A percentile compares a stretch with the other conserved stretches of the same genome.
phyloP scores from a whole-genome alignment of 306 rosid genomes.

The Quercus engelmannii region DNA sequence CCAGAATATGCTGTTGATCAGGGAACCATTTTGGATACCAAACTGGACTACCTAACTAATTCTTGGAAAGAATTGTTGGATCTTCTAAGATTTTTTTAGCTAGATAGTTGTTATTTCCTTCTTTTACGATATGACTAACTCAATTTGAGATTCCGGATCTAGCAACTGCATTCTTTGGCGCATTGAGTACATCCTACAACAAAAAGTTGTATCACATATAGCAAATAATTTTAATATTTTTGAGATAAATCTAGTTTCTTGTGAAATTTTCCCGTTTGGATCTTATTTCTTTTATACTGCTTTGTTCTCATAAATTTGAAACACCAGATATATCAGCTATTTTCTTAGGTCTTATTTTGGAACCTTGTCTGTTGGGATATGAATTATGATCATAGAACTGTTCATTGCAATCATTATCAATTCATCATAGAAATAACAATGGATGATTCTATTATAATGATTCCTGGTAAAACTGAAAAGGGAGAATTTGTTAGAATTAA shows the following conservation, averaged over 20 bases:
- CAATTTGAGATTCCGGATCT: neutral
- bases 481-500: too few species aligned
- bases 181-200: slow-evolving; percentile 25
- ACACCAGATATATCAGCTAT: neutral
- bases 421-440: too few species aligned
- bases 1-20: slow-evolving; percentile 16
- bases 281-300: neutral
- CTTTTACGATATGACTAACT: slow-evolving; percentile 13
- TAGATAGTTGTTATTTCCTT: slow-evolving; percentile 21
- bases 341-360: neutral
- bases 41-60: slow-evolving; percentile 24
- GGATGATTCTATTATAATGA: too few species aligned
- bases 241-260: neutral
- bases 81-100: slow-evolving; percentile 12
- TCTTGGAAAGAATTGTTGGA: slow-evolving; percentile 16
- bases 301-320: neutral
- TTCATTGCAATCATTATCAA: too few species aligned
- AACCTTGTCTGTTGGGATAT: neutral
- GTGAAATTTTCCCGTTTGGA: neutral
- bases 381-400: neutral
- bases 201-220: neutral
- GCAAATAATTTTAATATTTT: slow-evolving; percentile 9
- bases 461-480: too few species aligned
- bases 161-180: slow-evolving; percentile 24
- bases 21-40: slow-evolving; percentile 19